Percentiles rank a stretch among this genome's conserved stretches.
These are phyloP conservation scores for Xylaria sp. DNA, from an alignment of 2,329 filamentous ascomycete genomes.

Conservation along the genomic window DNA sequence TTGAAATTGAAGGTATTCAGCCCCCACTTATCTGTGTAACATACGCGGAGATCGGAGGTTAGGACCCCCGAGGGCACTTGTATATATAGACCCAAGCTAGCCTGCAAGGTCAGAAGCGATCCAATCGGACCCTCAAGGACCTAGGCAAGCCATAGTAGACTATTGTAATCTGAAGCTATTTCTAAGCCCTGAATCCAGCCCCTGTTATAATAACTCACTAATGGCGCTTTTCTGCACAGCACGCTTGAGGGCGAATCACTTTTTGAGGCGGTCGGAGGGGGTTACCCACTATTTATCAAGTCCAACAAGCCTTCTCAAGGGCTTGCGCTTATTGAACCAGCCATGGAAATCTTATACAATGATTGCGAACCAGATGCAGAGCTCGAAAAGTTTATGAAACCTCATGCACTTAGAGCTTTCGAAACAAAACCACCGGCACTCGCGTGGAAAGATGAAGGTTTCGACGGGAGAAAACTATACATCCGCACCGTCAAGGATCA, in stretches of 20 bases:
- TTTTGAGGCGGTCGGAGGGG: conserved; percentile 22
- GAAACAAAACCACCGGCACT: conserved; percentile 28
- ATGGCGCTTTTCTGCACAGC: background rate
- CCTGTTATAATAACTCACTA: background rate
- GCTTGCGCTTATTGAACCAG: conserved; percentile 32
- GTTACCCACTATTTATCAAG: conserved; percentile 34
- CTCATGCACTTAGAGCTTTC: conserved; percentile 30
- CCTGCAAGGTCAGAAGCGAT: no score
- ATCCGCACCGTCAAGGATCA: conserved; percentile 31
- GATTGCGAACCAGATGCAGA: conserved; percentile 30
- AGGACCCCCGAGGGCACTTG: no score
- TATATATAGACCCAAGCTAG: no score
- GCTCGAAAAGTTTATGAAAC: conserved; percentile 18
- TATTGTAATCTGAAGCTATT: background rate
- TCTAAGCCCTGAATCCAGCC: no score
- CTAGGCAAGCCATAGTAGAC: background rate
- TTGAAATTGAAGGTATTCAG: no score
- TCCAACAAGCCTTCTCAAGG: conserved; percentile 25
- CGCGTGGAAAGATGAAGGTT: conserved; percentile 29
- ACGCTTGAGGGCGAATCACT: conserved; percentile 30
- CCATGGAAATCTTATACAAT: conserved; percentile 33
- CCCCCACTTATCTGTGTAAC: no score
- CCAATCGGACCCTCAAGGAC: no score
- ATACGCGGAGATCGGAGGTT: no score
- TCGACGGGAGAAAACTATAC: conserved; percentile 30